Conservation (phyloP, 2,329 filamentous ascomycete species). For the Hypoxylon sp. region DNA sequence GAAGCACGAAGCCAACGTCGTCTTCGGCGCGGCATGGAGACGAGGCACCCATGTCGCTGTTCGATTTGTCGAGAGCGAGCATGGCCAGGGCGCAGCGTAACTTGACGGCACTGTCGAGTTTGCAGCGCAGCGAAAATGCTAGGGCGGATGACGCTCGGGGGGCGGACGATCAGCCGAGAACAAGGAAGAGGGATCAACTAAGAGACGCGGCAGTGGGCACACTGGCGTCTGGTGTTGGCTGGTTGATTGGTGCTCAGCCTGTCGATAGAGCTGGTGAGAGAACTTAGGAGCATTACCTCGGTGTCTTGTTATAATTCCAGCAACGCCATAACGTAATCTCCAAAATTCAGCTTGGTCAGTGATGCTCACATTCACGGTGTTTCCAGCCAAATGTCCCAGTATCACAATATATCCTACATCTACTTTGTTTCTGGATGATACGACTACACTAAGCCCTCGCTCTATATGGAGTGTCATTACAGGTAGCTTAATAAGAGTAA, state of each 20-base stretch:
- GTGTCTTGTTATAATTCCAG: not conserved
- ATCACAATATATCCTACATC: not conserved
- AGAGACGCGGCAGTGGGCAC: slow-evolving; percentile 75
- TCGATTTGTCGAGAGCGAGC: slow-evolving; percentile 72
- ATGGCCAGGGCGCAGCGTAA: slow-evolving; percentile 70
- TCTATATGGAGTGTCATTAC: not conserved
- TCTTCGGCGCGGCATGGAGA: slow-evolving; percentile 47
- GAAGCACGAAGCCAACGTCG: slow-evolving; percentile 49
- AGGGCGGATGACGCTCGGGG: slow-evolving; percentile 48
- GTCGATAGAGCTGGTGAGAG: slow-evolving; percentile 47
- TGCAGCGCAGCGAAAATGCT: slow-evolving; percentile 59
- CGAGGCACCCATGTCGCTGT: slow-evolving; percentile 73
- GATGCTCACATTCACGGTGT: not conserved
- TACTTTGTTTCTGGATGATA: not conserved
- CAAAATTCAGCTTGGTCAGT: no score
- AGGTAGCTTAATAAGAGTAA: not conserved
- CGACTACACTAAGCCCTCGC: not conserved
- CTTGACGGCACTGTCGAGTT: slow-evolving; percentile 65
- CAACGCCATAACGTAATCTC: not conserved
- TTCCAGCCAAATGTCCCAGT: not conserved
- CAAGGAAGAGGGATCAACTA: slow-evolving; percentile 78
- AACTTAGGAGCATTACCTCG: slow-evolving; percentile 34
- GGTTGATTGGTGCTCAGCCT: slow-evolving; percentile 71
- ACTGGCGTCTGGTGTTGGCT: slow-evolving; percentile 74
- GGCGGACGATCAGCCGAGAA: slow-evolving; percentile 51